Evolutionary conservation across 805 yeast species (phyloP), one percentile per base, ranked within the genome.

Genomic region (Nakazawaea peltata): DNA sequence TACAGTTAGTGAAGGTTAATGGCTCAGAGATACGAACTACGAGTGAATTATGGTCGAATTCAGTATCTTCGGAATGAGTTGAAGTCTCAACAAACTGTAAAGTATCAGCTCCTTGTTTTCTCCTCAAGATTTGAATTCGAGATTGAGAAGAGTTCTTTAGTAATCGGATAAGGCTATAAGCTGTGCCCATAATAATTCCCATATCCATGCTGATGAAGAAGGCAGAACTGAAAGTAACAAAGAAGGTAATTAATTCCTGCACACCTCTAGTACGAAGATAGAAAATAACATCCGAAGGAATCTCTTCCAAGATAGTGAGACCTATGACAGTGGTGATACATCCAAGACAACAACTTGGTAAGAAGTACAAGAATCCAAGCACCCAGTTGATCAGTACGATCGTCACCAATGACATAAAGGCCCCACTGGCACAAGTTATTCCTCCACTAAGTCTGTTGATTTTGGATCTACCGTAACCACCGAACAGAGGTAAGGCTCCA

Each of bases 391-490:
- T 73, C 4, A 85, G 77, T 13, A 84, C 43, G 30, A 87, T 56
- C 0, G 96, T 80, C 4, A 79, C 63, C 2, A 73, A n/a, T 0
- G 95, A 90, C 80, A 88, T 81, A 9, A 83, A 71, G 4, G 77
- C 74, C 0, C 95, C 94, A n/a, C 92, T 72, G 51, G 80, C 63
- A 9, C 88, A 88, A 0, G 95, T 83, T 44, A 74, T 74, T 0
- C 94, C 97, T 4, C 96, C 96, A 11, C 87, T 76, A 34, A 86
- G 62, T 1, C 88, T 81, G 59, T 90, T 90, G 40, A 90, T 78
- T 49, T 83, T 87, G 13, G 95, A 81, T 48, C 97, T 70, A 2
- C 96, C 97, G 51, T 88, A 90, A 0, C 97, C 97, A 8, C 97
- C 98, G 65, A 88, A 88, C 0, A 94, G 75, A 0, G 98, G 97